These are phyloP conservation scores for Citrus australasica DNA, from an alignment of 345 rosid species.

Conservation along the genomic window DNA sequence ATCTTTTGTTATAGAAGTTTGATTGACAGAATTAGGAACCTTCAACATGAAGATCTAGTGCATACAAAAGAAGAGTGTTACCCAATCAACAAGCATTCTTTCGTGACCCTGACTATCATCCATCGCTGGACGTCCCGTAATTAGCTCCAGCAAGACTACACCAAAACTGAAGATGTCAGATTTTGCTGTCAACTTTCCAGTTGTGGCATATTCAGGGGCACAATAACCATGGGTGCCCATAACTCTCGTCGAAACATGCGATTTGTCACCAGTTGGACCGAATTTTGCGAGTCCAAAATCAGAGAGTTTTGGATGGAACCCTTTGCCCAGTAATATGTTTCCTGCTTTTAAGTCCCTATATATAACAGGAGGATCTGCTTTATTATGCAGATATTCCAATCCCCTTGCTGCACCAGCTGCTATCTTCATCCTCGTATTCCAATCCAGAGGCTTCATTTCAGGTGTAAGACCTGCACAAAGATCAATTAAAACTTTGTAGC, in stretches of 20 bases:
- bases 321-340: slow-evolving; percentile 51
- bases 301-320: slow-evolving; percentile 54
- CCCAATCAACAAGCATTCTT: slow-evolving; percentile 53
- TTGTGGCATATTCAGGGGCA: slow-evolving; percentile 64
- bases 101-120: slow-evolving; percentile 24
- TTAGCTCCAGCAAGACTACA: slow-evolving; percentile 61
- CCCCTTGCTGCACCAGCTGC: slow-evolving; percentile 67
- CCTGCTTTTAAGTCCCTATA: slow-evolving; percentile 63
- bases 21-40: background rate
- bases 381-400: slow-evolving; percentile 51
- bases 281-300: slow-evolving; percentile 81
- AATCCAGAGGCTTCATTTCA: slow-evolving; percentile 43
- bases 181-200: slow-evolving; percentile 50
- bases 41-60: background rate
- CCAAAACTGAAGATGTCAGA: slow-evolving; percentile 76
- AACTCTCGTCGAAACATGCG: slow-evolving; percentile 64
- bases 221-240: slow-evolving; percentile 82
- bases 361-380: slow-evolving; percentile 53
- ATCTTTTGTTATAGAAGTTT: background rate
- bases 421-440: slow-evolving; percentile 62
- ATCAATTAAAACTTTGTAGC: background rate
- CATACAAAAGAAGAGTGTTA: slow-evolving; percentile 17
- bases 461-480: slow-evolving; percentile 30
- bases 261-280: slow-evolving; percentile 49
- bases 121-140: slow-evolving; percentile 56